Conservation (phyloP, 257 asterid genomes). For the Scutellaria baicalensis region DNA sequence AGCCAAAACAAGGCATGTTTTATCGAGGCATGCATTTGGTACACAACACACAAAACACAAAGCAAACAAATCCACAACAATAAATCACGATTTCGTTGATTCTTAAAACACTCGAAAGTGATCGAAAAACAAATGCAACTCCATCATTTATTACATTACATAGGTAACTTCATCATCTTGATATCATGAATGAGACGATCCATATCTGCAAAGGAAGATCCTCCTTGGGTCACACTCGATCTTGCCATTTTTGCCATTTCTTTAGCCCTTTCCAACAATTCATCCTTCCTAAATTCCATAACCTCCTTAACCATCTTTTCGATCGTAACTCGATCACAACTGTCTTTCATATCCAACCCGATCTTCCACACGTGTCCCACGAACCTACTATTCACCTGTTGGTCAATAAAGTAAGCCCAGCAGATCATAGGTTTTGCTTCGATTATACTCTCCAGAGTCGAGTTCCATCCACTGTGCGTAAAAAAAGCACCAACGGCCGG, state of each 20-base stretch:
- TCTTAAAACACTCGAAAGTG: no score
- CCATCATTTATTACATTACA: no score
- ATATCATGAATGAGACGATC: neutral
- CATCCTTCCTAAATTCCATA: neutral
- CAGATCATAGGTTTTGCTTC: neutral
- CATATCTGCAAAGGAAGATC: neutral
- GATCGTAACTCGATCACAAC: neutral
- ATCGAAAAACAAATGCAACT: no score
- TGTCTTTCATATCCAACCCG: neutral
- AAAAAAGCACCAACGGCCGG: neutral
- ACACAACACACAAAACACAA: no score
- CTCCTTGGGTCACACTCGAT: neutral
- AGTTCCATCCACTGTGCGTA: no score
- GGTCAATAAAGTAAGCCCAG: neutral
- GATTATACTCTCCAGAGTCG: neutral
- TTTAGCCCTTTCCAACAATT: neutral
- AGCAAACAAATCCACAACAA: no score
- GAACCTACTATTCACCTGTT: neutral
- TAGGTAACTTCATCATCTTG: no score
- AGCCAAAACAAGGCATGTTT: no score
- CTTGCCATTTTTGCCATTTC: neutral
- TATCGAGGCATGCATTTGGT: no score
- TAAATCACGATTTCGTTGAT: no score
- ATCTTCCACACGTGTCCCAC: neutral
- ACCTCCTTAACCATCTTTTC: neutral